Evolutionary conservation across 2,329 filamentous ascomycete species (phyloP).

Genomic region (Aspergillus persii): DNA sequence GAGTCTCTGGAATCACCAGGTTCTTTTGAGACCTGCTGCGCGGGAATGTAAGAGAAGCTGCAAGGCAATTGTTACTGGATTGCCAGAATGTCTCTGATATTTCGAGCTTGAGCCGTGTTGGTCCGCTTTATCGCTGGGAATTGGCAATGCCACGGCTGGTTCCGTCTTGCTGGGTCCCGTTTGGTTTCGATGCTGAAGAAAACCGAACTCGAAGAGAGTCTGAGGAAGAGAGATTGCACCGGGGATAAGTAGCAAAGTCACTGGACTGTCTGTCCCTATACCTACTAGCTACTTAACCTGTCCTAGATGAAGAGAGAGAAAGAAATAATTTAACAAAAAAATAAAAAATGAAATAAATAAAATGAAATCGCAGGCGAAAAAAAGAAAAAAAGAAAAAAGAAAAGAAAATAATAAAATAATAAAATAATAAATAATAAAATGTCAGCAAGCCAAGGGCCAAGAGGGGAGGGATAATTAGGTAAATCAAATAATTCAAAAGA

Average conservation of each 20-base stretch:
- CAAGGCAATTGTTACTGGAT: slow-evolving; percentile 20
- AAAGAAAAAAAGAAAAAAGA: neutral
- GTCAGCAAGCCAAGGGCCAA: slow-evolving; percentile 8
- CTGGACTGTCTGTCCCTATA: slow-evolving; percentile 16
- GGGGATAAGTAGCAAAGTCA: slow-evolving; percentile 7
- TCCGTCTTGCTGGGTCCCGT: slow-evolving; percentile 11
- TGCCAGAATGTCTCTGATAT: slow-evolving; percentile 16
- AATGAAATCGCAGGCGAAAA: slow-evolving; percentile 7
- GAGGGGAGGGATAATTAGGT: slow-evolving; percentile 7
- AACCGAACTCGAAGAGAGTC: slow-evolving; percentile 4
- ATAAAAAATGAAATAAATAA: slow-evolving; percentile 7
- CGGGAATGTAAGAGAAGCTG: slow-evolving; percentile 21
- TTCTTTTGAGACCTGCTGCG: slow-evolving; percentile 19
- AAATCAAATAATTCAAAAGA: slow-evolving; percentile 7
- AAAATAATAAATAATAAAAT: neutral
- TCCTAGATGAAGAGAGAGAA: slow-evolving; percentile 6
- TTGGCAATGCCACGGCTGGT: slow-evolving; percentile 4
- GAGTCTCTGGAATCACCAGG: slow-evolving; percentile 9
- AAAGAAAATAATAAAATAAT: neutral
- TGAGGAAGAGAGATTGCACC: slow-evolving; percentile 4
- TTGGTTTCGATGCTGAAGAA: slow-evolving; percentile 10
- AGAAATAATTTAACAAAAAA: too few species aligned
- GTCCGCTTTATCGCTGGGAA: slow-evolving; percentile 5
- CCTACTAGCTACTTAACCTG: slow-evolving; percentile 10
- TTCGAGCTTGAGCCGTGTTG: slow-evolving; percentile 9